phyloP scores from a whole-genome alignment of 768 basidiomycete species.

The Pluteus cervinus region DNA sequence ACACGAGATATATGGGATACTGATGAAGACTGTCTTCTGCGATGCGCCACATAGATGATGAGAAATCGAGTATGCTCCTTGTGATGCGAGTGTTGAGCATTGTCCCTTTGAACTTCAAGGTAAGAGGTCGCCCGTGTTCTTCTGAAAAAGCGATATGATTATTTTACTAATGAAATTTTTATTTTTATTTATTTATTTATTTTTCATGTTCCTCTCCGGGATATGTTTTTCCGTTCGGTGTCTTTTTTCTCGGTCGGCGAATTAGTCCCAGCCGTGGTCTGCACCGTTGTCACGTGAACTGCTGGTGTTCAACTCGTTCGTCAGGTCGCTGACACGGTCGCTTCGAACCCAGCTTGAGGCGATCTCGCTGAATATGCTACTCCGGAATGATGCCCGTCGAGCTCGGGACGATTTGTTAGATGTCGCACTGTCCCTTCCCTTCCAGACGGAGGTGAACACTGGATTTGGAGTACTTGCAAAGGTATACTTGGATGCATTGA shows the following conservation, averaged over 20 bases:
- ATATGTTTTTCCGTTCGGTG: too few relatives aligned
- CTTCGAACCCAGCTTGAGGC: slow-evolving; percentile 88
- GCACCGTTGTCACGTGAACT: slow-evolving; percentile 95
- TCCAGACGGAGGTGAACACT: slow-evolving; percentile 95
- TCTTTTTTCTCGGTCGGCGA: slow-evolving; percentile 3
- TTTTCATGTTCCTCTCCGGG: too few relatives aligned
- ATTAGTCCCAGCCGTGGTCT: slow-evolving; percentile 84
- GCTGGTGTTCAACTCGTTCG: slow-evolving; percentile 97
- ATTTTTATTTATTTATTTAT: too few relatives aligned
- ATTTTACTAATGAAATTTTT: too few relatives aligned
- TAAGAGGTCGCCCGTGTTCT: slow-evolving; percentile 28
- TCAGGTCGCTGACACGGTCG: slow-evolving; percentile 85
- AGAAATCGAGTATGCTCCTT: slow-evolving; percentile 89
- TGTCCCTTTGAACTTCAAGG: slow-evolving; percentile 92
- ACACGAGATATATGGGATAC: not conserved
- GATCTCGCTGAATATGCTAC: slow-evolving; percentile 86
- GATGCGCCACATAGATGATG: slow-evolving; percentile 58
- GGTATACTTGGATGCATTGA: slow-evolving; percentile 91
- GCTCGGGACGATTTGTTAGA: slow-evolving; percentile 89
- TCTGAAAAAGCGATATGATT: too few relatives aligned
- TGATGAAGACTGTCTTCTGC: not conserved
- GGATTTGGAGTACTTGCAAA: slow-evolving; percentile 97
- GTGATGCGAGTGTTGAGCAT: slow-evolving; percentile 97
- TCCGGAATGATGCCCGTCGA: slow-evolving; percentile 82
- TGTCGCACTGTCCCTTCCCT: slow-evolving; percentile 86